phyloP scores from a whole-genome alignment of 495 filamentous ascomycete genomes.

The Monascus purpureus region DNA sequence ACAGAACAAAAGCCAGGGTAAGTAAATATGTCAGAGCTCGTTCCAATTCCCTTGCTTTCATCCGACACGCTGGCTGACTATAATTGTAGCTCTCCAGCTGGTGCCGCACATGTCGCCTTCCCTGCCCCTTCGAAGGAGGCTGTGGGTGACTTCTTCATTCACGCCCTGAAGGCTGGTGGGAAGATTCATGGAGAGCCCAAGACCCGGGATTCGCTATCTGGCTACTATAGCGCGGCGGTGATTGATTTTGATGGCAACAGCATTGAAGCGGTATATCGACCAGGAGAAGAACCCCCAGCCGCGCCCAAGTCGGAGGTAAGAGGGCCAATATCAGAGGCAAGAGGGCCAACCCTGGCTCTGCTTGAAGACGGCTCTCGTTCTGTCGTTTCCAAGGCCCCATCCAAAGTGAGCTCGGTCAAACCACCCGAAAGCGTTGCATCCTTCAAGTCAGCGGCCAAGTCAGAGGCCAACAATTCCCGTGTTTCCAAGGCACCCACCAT shows the following conservation, averaged over 20 bases:
- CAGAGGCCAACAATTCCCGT: slow-evolving; percentile 12
- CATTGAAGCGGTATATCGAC: slow-evolving; percentile 44
- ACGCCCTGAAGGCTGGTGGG: slow-evolving; percentile 43
- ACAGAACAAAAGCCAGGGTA: slow-evolving; percentile 42
- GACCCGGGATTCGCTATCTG: slow-evolving; percentile 32
- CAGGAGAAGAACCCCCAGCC: slow-evolving; percentile 11
- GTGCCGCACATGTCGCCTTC: slow-evolving; percentile 45
- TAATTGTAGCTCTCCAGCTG: slow-evolving; percentile 31
- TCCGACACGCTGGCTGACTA: too few species aligned
- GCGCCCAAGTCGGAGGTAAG: slow-evolving; percentile 14
- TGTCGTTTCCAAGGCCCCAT: slow-evolving; percentile 20
- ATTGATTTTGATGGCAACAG: slow-evolving; percentile 48
- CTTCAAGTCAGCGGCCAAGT: slow-evolving; percentile 8
- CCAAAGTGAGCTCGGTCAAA: slow-evolving; percentile 17
- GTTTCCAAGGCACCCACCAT: slow-evolving; percentile 18
- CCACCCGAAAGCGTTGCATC: slow-evolving; percentile 18
- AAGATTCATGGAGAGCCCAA: slow-evolving; percentile 42
- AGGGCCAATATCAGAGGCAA: too few species aligned
- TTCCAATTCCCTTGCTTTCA: too few species aligned
- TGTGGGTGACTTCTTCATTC: slow-evolving; percentile 45
- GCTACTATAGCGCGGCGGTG: slow-evolving; percentile 46
- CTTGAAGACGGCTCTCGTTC: slow-evolving; percentile 26
- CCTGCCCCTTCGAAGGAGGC: slow-evolving; percentile 36
- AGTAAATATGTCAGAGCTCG: too few species aligned
- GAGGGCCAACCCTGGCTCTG: slow-evolving; percentile 18